Evolutionary conservation across 2,329 filamentous ascomycete species (phyloP).

Genomic region (Fusarium austroafricanum): DNA sequence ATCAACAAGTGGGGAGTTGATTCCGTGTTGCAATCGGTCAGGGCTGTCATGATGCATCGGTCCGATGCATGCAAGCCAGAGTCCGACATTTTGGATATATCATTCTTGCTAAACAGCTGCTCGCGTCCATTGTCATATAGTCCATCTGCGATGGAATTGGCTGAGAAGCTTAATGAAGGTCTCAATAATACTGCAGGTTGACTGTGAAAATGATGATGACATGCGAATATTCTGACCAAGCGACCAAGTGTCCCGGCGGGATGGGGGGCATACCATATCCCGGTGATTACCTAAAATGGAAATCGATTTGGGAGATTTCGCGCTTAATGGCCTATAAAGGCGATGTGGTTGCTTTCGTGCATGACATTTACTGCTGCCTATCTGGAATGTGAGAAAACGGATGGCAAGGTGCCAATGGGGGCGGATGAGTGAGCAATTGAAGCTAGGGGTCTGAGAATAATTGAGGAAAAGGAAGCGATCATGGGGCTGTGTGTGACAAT

Average conservation of each 20-base stretch:
- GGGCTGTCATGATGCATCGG: slow-evolving; percentile 30
- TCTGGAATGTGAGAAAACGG: slow-evolving; percentile 6
- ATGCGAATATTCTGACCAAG: background rate
- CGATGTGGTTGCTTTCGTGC: slow-evolving; percentile 32
- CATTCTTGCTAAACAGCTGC: slow-evolving; percentile 7
- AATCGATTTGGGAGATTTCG: slow-evolving; percentile 16
- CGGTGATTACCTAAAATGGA: slow-evolving; percentile 28
- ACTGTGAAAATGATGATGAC: slow-evolving; percentile 13
- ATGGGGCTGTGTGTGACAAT: slow-evolving; percentile 35
- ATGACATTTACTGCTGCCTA: slow-evolving; percentile 30
- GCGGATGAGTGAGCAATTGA: slow-evolving; percentile 27
- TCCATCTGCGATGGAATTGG: slow-evolving; percentile 3
- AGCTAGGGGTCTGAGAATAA: slow-evolving; percentile 16
- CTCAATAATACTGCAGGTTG: background rate
- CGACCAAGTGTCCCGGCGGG: background rate
- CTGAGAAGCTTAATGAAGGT: background rate
- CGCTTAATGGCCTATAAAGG: slow-evolving; percentile 22
- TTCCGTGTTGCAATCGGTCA: slow-evolving; percentile 23
- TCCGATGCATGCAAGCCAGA: slow-evolving; percentile 23
- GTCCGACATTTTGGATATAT: slow-evolving; percentile 23
- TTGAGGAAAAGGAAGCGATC: slow-evolving; percentile 16
- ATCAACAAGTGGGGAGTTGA: slow-evolving; percentile 18
- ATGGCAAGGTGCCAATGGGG: slow-evolving; percentile 28
- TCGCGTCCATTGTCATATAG: background rate
- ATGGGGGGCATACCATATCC: slow-evolving; percentile 20